Conservation (phyloP, 129 eudicot species). For the Ambrosia trifida region DNA sequence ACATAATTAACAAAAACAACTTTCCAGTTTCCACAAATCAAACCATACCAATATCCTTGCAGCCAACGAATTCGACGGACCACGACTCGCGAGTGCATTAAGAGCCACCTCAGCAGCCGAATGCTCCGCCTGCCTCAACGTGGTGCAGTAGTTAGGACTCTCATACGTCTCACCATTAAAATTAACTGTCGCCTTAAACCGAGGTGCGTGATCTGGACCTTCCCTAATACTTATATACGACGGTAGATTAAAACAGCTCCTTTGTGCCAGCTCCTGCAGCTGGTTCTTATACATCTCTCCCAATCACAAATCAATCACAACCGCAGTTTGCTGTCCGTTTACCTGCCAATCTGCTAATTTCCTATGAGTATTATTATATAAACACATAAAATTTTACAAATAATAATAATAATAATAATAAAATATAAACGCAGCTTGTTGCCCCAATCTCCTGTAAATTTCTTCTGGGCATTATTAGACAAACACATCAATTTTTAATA, state of each 20-base stretch:
- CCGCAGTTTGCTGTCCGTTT: too few species aligned
- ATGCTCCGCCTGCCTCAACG: constrained; percentile 19
- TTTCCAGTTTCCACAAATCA: not conserved
- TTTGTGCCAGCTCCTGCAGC: constrained; percentile 17
- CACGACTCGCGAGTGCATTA: constrained; percentile 8
- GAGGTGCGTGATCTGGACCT: constrained; percentile 20
- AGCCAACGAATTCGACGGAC: constrained; percentile 17
- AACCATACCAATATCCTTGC: constrained; percentile 7
- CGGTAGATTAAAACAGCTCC: constrained; percentile 11
- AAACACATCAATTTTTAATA: too few species aligned
- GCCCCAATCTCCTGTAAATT: too few species aligned
- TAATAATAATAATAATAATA: too few species aligned
- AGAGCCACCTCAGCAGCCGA: constrained; percentile 14
- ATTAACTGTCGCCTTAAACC: constrained; percentile 17
- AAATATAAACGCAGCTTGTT: too few species aligned
- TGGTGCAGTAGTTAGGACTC: constrained; percentile 20
- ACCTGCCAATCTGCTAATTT: too few species aligned
- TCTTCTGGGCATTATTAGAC: too few species aligned
- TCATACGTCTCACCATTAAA: constrained; percentile 22
- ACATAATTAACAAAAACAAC: constrained; percentile 6
- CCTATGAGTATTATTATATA: too few species aligned
- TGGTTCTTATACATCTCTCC: constrained; percentile 16
- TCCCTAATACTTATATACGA: not conserved
- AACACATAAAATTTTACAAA: too few species aligned
- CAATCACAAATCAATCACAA: constrained; percentile 6